Evolutionary conservation across 176 grass and related monocot species (phyloP).

Genomic region (Musa itinerans): DNA sequence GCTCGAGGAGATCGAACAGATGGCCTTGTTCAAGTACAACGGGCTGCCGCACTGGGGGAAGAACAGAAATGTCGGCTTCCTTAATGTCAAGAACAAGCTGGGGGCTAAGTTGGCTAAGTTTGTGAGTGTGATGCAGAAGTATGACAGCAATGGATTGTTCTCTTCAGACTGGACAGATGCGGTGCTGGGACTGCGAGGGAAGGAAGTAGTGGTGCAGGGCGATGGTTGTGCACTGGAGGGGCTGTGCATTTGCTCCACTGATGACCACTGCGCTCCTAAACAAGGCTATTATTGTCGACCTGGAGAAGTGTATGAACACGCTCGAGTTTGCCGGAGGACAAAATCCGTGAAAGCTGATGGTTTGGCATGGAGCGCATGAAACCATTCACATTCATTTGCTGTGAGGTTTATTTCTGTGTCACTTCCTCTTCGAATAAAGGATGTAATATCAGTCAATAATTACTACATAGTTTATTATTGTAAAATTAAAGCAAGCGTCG

Average conservation of each 20-base stretch:
- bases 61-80: constrained; percentile 46
- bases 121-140: constrained; percentile 30
- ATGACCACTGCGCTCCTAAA: constrained; percentile 34
- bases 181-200: constrained; percentile 29
- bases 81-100: constrained; percentile 18
- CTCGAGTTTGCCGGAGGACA: constrained; percentile 34
- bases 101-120: constrained; percentile 12
- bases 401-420: not conserved
- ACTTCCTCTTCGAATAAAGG: too few species aligned
- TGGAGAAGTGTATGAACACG: constrained; percentile 33
- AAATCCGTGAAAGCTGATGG: not conserved
- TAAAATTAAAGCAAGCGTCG: too few species aligned
- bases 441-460: too few species aligned
- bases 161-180: constrained; percentile 57
- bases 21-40: constrained; percentile 43
- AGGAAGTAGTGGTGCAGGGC: constrained; percentile 10
- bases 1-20: constrained; percentile 45
- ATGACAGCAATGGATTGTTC: constrained; percentile 46
- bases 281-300: constrained; percentile 33
- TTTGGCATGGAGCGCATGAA: too few species aligned
- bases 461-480: too few species aligned
- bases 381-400: too few species aligned
- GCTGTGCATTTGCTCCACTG: constrained; percentile 37
- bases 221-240: constrained; percentile 49
- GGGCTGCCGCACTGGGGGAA: constrained; percentile 62